These are phyloP conservation scores for Leccinum disarticulatum DNA, from an alignment of 768 basidiomycete genomes.

Conservation along the genomic window DNA sequence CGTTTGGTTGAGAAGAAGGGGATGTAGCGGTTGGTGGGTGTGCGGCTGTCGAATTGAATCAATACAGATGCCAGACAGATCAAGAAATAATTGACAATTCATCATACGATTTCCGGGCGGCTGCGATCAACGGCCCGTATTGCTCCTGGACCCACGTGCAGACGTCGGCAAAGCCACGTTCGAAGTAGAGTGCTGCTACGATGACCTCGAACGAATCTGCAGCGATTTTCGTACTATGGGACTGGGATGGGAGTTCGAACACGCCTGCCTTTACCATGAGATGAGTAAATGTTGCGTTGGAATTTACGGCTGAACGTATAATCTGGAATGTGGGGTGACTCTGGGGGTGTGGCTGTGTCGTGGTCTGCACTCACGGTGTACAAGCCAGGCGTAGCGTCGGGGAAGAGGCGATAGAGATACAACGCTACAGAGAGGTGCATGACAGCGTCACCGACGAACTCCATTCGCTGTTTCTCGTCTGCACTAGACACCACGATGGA, in stretches of 20 bases:
- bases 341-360: neutral
- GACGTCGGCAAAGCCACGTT: slow-evolving; percentile 39
- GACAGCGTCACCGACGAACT: slow-evolving; percentile 48
- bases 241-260: slow-evolving; percentile 19
- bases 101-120: slow-evolving; percentile 30
- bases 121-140: slow-evolving; percentile 38
- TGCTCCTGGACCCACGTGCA: slow-evolving; percentile 39
- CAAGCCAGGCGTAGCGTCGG: slow-evolving; percentile 33
- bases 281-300: slow-evolving; percentile 40
- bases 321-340: slow-evolving; percentile 13
- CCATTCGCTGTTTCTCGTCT: slow-evolving; percentile 40
- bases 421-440: slow-evolving; percentile 44
- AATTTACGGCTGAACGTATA: slow-evolving; percentile 26
- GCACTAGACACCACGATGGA: slow-evolving; percentile 25
- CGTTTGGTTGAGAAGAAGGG: slow-evolving; percentile 17
- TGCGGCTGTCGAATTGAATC: slow-evolving; percentile 15
- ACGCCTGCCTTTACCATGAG: slow-evolving; percentile 38
- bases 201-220: slow-evolving; percentile 51
- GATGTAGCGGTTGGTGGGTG: slow-evolving; percentile 1
- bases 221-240: slow-evolving; percentile 35
- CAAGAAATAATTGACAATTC: slow-evolving; percentile 20
- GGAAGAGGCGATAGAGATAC: slow-evolving; percentile 36
- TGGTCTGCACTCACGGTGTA: slow-evolving; percentile 34
- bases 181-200: slow-evolving; percentile 43
- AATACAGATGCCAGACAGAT: neutral